phyloP scores from a whole-genome alignment of 257 asterid genomes.

The Coffea canephora region DNA sequence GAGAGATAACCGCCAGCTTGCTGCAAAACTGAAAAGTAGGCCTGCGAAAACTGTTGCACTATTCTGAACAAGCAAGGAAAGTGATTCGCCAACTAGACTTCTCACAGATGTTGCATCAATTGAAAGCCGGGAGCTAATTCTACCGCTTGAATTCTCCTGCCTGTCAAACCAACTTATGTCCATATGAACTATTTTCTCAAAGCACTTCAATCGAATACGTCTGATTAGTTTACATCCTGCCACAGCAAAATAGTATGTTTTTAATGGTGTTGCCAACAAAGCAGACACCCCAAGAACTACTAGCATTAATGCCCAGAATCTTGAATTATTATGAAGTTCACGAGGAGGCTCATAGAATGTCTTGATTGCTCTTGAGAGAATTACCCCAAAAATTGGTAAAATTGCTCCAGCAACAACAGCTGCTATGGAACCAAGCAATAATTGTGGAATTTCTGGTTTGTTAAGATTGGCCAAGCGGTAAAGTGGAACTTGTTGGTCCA shows the following conservation, averaged over 20 bases:
- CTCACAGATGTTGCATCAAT: slow-evolving; percentile 56
- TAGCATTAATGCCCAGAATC: slow-evolving; percentile 54
- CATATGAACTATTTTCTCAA: slow-evolving; percentile 61
- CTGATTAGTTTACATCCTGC: slow-evolving; percentile 60
- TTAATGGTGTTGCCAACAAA: too few species aligned
- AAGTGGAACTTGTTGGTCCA: slow-evolving; percentile 22
- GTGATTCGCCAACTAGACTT: slow-evolving; percentile 56
- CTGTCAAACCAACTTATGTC: slow-evolving; percentile 62
- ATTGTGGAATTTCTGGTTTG: slow-evolving; percentile 40
- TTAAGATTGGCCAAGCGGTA: slow-evolving; percentile 48
- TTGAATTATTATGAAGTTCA: slow-evolving; percentile 41
- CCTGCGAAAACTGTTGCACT: slow-evolving; percentile 50
- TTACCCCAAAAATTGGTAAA: slow-evolving; percentile 50
- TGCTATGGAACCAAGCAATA: slow-evolving; percentile 51
- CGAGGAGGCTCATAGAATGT: slow-evolving; percentile 49
- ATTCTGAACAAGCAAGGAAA: slow-evolving; percentile 54
- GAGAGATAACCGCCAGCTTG: slow-evolving; percentile 56
- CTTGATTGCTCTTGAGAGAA: slow-evolving; percentile 39
- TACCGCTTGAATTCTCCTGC: too few species aligned
- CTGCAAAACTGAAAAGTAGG: slow-evolving; percentile 43
- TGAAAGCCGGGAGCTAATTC: slow-evolving; percentile 47
- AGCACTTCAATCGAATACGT: slow-evolving; percentile 56
- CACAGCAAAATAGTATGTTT: slow-evolving; percentile 40
- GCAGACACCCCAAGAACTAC: slow-evolving; percentile 43
- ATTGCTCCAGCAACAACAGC: slow-evolving; percentile 47